A percentile compares a stretch with the other conserved stretches of the same genome.
These are phyloP conservation scores for Echinosophora koreensis DNA, from an alignment of 306 rosid genomes.

Conservation along the genomic window DNA sequence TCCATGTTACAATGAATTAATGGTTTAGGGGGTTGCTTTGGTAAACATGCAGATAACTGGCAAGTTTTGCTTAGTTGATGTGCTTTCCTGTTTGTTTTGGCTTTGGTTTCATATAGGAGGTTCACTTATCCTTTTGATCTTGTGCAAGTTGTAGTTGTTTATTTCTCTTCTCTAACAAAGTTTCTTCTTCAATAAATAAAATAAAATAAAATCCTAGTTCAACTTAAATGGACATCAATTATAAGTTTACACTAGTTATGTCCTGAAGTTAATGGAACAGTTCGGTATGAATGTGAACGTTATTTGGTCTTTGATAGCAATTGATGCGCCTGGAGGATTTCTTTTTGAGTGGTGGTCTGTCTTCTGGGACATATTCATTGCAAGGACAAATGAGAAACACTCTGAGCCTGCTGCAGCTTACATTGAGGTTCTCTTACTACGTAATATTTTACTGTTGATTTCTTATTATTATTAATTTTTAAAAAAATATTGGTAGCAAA, in stretches of 20 bases:
- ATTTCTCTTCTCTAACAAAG: constrained; percentile 8
- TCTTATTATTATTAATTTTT: constrained; percentile 29
- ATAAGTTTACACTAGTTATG: constrained; percentile 5
- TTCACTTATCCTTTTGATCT: not conserved
- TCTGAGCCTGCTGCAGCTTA: constrained; percentile 91
- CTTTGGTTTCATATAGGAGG: not conserved
- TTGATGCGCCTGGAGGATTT: constrained; percentile 99
- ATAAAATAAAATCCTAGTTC: not conserved
- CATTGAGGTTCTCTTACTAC: constrained; percentile 71
- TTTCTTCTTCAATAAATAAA: not conserved
- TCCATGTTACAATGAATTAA: not conserved
- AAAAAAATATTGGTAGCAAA: constrained; percentile 24
- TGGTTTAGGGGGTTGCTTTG: not conserved
- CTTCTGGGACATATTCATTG: constrained; percentile 96
- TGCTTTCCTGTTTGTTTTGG: not conserved
- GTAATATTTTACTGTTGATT: constrained; percentile 33
- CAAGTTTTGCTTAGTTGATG: not conserved
- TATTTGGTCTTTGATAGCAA: constrained; percentile 69
- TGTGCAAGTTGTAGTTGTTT: not conserved
- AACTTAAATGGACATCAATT: constrained; percentile 9
- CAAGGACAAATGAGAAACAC: constrained; percentile 95
- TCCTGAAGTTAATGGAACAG: constrained; percentile 14
- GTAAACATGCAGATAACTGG: not conserved
- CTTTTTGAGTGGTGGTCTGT: constrained; percentile 99
- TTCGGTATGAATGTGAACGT: not conserved